These are phyloP conservation scores for Lipomyces kockii DNA, from an alignment of 805 yeast species.

Conservation along the genomic window DNA sequence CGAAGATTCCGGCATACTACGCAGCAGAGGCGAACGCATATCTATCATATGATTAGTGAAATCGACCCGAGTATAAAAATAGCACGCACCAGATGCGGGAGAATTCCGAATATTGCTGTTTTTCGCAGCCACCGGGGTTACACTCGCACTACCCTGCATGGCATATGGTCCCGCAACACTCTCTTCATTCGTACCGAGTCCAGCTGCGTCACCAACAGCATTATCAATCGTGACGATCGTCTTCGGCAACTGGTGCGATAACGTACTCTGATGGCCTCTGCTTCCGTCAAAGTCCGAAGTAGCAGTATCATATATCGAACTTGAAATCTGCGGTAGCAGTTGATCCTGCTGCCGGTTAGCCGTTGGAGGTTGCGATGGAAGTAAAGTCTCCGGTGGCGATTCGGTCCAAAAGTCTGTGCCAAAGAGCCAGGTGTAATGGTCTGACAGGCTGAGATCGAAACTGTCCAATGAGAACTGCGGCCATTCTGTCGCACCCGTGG, in stretches of 20 bases:
- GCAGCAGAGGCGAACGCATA: constrained; percentile 8
- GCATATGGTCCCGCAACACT: not conserved
- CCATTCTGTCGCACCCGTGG: constrained; percentile 12
- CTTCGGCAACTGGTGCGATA: not conserved
- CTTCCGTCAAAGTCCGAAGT: not conserved
- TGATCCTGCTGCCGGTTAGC: not conserved
- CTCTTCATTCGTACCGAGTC: not conserved
- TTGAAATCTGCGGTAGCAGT: not conserved
- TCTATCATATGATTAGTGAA: not conserved
- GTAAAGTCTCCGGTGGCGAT: constrained; percentile 16
- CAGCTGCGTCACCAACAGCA: not conserved
- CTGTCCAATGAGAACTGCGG: constrained; percentile 32
- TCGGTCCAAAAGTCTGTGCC: constrained; percentile 39
- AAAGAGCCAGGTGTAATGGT: constrained; percentile 42
- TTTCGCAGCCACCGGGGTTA: constrained; percentile 17
- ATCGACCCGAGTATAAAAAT: too few relatives aligned
- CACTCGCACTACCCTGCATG: not conserved
- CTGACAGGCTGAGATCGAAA: constrained; percentile 37
- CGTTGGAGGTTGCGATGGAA: not conserved
- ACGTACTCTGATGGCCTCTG: not conserved
- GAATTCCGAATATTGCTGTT: constrained; percentile 16
- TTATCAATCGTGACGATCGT: not conserved
- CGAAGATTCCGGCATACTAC: not conserved
- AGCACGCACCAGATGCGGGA: constrained; percentile 19
- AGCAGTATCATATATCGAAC: not conserved